These are phyloP conservation scores for Ettlia oleoabundans DNA, from an alignment of 139 green algal genomes.

Conservation along the genomic window DNA sequence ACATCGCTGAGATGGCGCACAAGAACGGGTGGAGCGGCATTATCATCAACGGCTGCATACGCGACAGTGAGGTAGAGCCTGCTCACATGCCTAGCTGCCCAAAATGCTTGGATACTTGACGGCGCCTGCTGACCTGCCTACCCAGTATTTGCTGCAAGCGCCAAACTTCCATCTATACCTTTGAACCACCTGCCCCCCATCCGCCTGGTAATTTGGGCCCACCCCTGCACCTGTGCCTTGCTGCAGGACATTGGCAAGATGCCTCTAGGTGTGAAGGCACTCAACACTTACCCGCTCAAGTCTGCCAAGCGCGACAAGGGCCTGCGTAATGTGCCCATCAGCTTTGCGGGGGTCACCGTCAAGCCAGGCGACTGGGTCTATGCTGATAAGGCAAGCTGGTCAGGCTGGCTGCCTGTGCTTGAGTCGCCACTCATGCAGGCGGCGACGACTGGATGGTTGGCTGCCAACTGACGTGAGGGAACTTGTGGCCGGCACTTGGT, in stretches of 20 bases:
- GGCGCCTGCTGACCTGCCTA: too few relatives aligned
- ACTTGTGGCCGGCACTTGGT: neutral
- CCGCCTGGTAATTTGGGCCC: neutral
- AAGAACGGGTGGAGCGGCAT: slow-evolving; percentile 96
- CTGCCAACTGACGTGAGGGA: too few relatives aligned
- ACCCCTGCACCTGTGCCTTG: too few relatives aligned
- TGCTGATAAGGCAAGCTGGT: slow-evolving; percentile 66
- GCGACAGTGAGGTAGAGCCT: slow-evolving; percentile 76
- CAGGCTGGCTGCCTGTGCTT: neutral
- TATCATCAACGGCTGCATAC: slow-evolving; percentile 95
- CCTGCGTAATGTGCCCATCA: slow-evolving; percentile 81
- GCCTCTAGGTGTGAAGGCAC: slow-evolving; percentile 89
- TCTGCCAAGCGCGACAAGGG: slow-evolving; percentile 87
- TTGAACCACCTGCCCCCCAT: too few relatives aligned
- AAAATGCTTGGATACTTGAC: too few relatives aligned
- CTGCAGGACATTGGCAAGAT: slow-evolving; percentile 81
- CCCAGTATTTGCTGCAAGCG: too few relatives aligned
- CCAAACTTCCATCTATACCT: too few relatives aligned
- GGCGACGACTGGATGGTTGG: too few relatives aligned
- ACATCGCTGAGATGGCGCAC: slow-evolving; percentile 87
- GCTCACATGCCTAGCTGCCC: too few relatives aligned
- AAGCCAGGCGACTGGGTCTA: slow-evolving; percentile 86
- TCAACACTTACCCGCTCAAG: slow-evolving; percentile 90
- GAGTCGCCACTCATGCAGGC: too few relatives aligned
- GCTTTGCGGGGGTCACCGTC: slow-evolving; percentile 74